Conservation (phyloP, 345 rosid species). For the Salix brachista region DNA sequence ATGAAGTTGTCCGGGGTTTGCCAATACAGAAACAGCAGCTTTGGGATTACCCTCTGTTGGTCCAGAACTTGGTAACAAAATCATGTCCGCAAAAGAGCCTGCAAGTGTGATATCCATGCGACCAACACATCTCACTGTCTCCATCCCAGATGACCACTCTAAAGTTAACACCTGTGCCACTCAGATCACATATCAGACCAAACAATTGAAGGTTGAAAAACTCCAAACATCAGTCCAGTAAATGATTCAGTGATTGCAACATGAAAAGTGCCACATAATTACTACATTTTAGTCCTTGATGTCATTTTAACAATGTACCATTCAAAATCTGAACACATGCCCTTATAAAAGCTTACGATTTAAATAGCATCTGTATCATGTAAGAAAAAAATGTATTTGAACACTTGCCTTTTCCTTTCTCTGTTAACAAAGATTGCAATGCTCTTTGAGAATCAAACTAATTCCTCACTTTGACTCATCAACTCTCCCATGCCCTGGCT, state of each 20-base stretch:
- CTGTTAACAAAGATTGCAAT: no score
- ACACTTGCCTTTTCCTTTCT: no score
- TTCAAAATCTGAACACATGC: no score
- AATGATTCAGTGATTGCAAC: background rate
- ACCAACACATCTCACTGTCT: conserved; percentile 54
- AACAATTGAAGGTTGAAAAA: background rate
- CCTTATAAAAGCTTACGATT: no score
- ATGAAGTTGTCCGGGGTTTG: conserved; percentile 74
- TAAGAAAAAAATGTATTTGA: no score
- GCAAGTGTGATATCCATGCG: conserved; percentile 62
- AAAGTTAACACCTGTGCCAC: conserved; percentile 57
- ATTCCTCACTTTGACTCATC: no score
- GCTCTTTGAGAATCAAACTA: no score
- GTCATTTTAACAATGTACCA: background rate
- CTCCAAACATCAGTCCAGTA: background rate
- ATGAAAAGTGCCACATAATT: background rate
- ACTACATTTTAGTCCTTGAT: background rate
- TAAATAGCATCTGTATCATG: no score
- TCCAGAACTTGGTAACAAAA: conserved; percentile 51
- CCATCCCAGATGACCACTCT: conserved; percentile 67
- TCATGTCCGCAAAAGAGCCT: conserved; percentile 83
- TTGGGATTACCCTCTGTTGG: conserved; percentile 30
- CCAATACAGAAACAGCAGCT: conserved; percentile 46
- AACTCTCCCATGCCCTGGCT: no score
- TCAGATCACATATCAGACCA: conserved; percentile 6